These are phyloP conservation scores for Sordariomycetes sp. DNA, from an alignment of 2,329 filamentous ascomycete genomes.

Conservation along the genomic window DNA sequence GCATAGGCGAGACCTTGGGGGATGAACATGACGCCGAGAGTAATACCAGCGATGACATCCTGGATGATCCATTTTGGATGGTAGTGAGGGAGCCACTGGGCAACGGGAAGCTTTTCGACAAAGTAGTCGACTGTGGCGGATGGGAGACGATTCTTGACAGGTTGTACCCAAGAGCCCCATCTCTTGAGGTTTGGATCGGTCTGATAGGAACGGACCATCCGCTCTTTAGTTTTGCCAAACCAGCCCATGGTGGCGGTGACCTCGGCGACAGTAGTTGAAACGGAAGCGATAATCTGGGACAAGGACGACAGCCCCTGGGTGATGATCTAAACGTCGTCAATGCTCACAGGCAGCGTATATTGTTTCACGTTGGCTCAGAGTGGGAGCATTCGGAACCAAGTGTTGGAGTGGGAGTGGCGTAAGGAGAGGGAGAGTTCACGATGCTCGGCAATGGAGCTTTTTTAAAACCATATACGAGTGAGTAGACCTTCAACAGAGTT, in stretches of 20 bases:
- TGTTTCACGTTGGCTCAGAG: no score
- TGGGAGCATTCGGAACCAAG: no score
- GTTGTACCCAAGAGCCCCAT: slow-evolving; percentile 12
- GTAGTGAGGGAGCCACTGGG: slow-evolving; percentile 55
- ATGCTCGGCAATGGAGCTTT: no score
- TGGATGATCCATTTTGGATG: slow-evolving; percentile 51
- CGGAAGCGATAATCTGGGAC: no score
- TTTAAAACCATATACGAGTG: no score
- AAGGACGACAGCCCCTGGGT: no score
- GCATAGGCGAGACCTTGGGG: slow-evolving; percentile 55
- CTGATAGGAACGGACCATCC: slow-evolving; percentile 9
- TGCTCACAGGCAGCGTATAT: no score
- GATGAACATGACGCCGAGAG: slow-evolving; percentile 50
- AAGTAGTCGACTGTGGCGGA: slow-evolving; percentile 45
- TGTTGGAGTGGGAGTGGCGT: no score
- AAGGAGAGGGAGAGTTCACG: no score
- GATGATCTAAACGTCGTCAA: no score
- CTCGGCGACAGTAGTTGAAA: no score
- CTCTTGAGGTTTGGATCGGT: slow-evolving; percentile 17
- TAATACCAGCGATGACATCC: slow-evolving; percentile 53
- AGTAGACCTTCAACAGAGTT: no score
- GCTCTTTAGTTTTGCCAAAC: slow-evolving; percentile 9
- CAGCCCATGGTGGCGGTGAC: slow-evolving; percentile 3
- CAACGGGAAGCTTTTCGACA: slow-evolving; percentile 50
- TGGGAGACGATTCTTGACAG: slow-evolving; percentile 27